A percentile compares a stretch with the other conserved stretches of the same genome.
These are phyloP conservation scores for Inga leiocalycina DNA, from an alignment of 306 rosid genomes.

Conservation along the genomic window DNA sequence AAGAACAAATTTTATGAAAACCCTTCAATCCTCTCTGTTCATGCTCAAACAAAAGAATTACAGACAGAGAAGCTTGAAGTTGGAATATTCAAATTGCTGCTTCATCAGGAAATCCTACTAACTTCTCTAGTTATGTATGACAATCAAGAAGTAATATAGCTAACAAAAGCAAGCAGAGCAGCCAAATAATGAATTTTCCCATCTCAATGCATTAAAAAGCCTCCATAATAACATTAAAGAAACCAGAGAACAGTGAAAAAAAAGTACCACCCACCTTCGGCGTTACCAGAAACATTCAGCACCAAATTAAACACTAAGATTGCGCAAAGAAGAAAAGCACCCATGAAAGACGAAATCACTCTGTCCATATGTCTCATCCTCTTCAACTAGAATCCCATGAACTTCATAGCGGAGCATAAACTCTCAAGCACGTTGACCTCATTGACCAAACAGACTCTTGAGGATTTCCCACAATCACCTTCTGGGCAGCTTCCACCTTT, in stretches of 20 bases:
- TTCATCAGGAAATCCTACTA: background rate
- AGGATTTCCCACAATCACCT: background rate
- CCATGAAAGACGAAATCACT: constrained; percentile 24
- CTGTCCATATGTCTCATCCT: constrained; percentile 28
- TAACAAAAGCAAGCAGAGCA: background rate
- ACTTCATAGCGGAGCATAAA: constrained; percentile 20
- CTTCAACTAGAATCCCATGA: constrained; percentile 19
- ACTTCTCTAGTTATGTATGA: background rate
- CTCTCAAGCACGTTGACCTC: constrained; percentile 22
- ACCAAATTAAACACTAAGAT: constrained; percentile 15
- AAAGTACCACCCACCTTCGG: constrained; percentile 36
- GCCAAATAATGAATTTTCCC: background rate
- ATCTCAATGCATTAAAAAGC: background rate
- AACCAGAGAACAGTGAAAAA: background rate
- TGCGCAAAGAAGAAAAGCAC: constrained; percentile 21
- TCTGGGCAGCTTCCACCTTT: constrained; percentile 7
- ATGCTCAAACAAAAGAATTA: background rate
- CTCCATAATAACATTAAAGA: background rate
- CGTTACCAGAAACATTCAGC: constrained; percentile 33
- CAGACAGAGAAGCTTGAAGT: background rate
- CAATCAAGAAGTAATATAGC: background rate
- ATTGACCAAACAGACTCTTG: constrained; percentile 25
- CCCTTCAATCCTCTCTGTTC: background rate
- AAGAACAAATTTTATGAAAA: background rate
- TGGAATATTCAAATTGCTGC: background rate